A percentile compares a stretch with the other conserved stretches of the same genome.
These are phyloP conservation scores for Graphilbum ipis-grandicollis DNA, from an alignment of 2,329 filamentous ascomycete species.

Conservation along the genomic window DNA sequence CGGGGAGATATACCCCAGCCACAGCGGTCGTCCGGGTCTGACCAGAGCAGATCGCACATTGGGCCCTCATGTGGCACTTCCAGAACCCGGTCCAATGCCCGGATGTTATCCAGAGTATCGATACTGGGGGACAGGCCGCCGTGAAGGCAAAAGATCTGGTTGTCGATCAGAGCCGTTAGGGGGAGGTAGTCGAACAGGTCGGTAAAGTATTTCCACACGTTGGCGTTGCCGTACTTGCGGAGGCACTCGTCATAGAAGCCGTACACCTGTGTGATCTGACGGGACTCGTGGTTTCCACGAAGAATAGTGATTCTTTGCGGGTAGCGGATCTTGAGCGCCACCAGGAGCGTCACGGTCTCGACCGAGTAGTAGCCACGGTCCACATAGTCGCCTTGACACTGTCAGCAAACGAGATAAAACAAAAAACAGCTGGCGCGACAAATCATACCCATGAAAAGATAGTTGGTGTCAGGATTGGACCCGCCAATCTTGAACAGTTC, in stretches of 20 bases:
- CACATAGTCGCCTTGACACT: slow-evolving; percentile 95
- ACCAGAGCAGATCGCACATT: slow-evolving; percentile 97
- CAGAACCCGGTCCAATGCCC: slow-evolving; percentile 88
- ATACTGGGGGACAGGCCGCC: slow-evolving; percentile 93
- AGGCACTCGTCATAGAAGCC: slow-evolving; percentile 99
- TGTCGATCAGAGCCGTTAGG: slow-evolving; percentile 92
- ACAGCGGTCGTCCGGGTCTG: slow-evolving; percentile 89
- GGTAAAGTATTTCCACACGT: slow-evolving; percentile 98
- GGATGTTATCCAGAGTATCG: slow-evolving; percentile 88
- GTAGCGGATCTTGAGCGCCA: slow-evolving; percentile 95
- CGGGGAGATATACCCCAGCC: slow-evolving; percentile 92
- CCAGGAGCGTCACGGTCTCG: slow-evolving; percentile 90
- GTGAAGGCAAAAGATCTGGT: slow-evolving; percentile 98
- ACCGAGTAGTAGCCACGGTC: slow-evolving; percentile 98
- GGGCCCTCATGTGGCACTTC: slow-evolving; percentile 96
- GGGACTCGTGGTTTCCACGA: slow-evolving; percentile 95
- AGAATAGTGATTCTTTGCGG: slow-evolving; percentile 96
- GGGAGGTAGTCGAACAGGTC: slow-evolving; percentile 98
- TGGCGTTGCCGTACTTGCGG: slow-evolving; percentile 96
- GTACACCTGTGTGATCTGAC: slow-evolving; percentile 98
- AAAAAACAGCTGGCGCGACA: background rate
- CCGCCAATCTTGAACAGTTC: slow-evolving; percentile 98
- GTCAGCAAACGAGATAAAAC: too few relatives aligned
- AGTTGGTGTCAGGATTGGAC: slow-evolving; percentile 95
- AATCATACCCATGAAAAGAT: slow-evolving; percentile 86